Conservation (phyloP, 2,329 filamentous ascomycete genomes). For the Penicillium decumbens region DNA sequence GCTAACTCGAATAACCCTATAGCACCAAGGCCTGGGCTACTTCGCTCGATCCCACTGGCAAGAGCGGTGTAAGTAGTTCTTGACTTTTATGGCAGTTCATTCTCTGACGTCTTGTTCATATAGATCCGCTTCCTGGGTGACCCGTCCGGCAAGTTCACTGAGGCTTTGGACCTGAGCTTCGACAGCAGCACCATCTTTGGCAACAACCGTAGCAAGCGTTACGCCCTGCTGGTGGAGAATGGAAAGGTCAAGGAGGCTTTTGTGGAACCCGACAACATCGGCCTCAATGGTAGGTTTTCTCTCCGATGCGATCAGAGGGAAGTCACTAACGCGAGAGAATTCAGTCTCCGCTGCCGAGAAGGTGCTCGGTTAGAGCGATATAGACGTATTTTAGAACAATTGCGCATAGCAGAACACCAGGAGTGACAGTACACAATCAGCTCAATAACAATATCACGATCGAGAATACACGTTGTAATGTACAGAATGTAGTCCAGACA, state of each 20-base stretch:
- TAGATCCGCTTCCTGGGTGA: conserved; percentile 88
- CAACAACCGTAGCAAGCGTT: conserved; percentile 76
- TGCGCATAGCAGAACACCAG: background rate
- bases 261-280: conserved; percentile 85
- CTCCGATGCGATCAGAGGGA: conserved; percentile 1
- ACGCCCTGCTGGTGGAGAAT: conserved; percentile 75
- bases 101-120: background rate
- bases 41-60: conserved; percentile 67
- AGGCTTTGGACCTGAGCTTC: conserved; percentile 76
- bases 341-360: conserved; percentile 49
- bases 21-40: conserved; percentile 89
- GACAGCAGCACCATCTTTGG: conserved; percentile 77
- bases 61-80: conserved; percentile 64
- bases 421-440: background rate
- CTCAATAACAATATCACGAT: too few species aligned
- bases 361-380: conserved; percentile 39
- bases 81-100: background rate
- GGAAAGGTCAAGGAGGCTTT: conserved; percentile 77
- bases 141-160: conserved; percentile 72
- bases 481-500: too few species aligned
- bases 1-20: conserved; percentile 8
- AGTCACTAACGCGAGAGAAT: conserved; percentile 6
- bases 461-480: too few species aligned
- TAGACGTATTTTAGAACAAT: background rate
- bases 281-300: conserved; percentile 61